phyloP scores from a whole-genome alignment of 1,139 yeast genomes.

The Geotrichum reessii region DNA sequence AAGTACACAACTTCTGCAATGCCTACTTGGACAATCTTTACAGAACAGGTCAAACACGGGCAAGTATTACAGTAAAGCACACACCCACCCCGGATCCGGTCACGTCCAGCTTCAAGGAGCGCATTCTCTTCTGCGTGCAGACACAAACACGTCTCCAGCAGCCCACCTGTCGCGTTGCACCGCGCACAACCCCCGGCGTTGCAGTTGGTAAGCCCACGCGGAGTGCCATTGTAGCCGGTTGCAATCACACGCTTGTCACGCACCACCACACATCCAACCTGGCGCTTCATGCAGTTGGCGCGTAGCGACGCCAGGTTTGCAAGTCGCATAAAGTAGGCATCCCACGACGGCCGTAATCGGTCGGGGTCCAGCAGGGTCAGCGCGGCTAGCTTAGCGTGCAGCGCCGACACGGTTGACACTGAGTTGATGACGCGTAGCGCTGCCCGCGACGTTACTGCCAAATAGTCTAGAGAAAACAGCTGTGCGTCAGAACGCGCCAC shows the following conservation, averaged over 20 bases:
- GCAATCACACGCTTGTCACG: constrained; percentile 82
- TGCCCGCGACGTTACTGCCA: background rate
- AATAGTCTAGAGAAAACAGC: background rate
- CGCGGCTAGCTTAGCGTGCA: constrained; percentile 43
- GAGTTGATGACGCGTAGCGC: background rate
- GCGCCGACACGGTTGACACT: background rate
- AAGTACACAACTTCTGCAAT: constrained; percentile 90
- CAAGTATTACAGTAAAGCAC: constrained; percentile 91
- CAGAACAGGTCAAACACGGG: constrained; percentile 93
- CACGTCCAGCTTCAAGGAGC: constrained; percentile 86
- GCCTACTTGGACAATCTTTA: constrained; percentile 91
- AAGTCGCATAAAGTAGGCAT: constrained; percentile 84
- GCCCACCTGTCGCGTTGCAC: constrained; percentile 65
- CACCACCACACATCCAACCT: constrained; percentile 94
- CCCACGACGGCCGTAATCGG: constrained; percentile 91
- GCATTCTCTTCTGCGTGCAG: constrained; percentile 98
- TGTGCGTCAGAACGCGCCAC: background rate
- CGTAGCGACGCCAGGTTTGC: constrained; percentile 91
- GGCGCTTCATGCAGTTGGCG: constrained; percentile 92
- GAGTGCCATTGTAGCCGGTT: constrained; percentile 97
- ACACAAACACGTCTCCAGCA: constrained; percentile 80
- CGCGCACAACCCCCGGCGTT: constrained; percentile 93
- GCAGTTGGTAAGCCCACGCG: constrained; percentile 79
- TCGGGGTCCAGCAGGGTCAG: constrained; percentile 52
- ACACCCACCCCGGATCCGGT: constrained; percentile 59